A percentile compares a stretch with the other conserved stretches of the same genome.
These are phyloP conservation scores for Boehmeria nivea DNA, from an alignment of 306 rosid species.

Conservation along the genomic window DNA sequence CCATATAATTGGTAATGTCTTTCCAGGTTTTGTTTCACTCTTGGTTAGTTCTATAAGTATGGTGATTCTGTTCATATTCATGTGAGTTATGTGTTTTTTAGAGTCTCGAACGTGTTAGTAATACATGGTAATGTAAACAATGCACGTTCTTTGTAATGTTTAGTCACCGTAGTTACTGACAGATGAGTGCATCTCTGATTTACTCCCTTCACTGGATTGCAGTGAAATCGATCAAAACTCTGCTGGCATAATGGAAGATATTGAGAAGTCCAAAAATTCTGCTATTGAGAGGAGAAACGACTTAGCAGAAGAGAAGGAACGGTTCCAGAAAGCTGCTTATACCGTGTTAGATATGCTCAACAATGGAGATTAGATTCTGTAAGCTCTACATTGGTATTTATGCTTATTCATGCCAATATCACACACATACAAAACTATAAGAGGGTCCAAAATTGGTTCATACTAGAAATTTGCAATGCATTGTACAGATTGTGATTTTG, in stretches of 20 bases:
- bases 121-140: too few species aligned
- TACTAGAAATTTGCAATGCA: conserved; percentile 2
- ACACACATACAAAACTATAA: neutral
- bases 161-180: too few species aligned
- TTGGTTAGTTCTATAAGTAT: too few species aligned
- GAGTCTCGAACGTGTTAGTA: too few species aligned
- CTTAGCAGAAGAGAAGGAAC: conserved; percentile 67
- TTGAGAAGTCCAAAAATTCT: conserved; percentile 59
- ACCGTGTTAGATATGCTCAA: conserved; percentile 63
- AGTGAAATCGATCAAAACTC: conserved; percentile 70
- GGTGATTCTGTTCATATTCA: too few species aligned
- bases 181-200: neutral
- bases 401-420: conserved; percentile 3
- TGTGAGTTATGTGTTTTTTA: too few species aligned
- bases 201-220: too few species aligned
- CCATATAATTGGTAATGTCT: too few species aligned
- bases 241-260: conserved; percentile 46
- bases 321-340: conserved; percentile 71
- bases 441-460: conserved; percentile 1
- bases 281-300: conserved; percentile 54
- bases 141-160: too few species aligned
- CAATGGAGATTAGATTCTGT: conserved; percentile 31
- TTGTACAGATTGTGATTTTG: neutral
- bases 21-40: too few species aligned
- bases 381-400: conserved; percentile 15